Conservation (phyloP, 208 protist genomes). For the Acanthamoeba culbertsoni region DNA sequence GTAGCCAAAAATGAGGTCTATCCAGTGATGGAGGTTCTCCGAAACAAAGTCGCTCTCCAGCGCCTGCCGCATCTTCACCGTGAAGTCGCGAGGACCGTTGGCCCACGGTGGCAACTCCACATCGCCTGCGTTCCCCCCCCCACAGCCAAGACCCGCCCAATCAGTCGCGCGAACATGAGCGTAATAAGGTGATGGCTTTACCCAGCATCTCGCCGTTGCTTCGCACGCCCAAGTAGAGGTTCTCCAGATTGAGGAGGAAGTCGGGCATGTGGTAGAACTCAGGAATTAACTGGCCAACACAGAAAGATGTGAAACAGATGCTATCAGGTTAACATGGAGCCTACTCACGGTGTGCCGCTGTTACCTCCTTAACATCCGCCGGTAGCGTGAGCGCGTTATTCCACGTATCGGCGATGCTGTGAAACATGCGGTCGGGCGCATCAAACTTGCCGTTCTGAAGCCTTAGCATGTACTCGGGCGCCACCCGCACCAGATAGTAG, state of each 20-base stretch:
- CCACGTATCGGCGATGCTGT: slow-evolving; percentile 88
- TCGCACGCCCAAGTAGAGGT: slow-evolving; percentile 77
- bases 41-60: slow-evolving; percentile 92
- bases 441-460: slow-evolving; percentile 92
- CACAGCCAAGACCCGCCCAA: too few relatives aligned
- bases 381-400: slow-evolving; percentile 77
- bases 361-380: slow-evolving; percentile 91
- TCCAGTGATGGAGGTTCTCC: slow-evolving; percentile 94
- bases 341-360: too few relatives aligned
- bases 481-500: slow-evolving; percentile 90
- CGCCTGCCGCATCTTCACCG: slow-evolving; percentile 89
- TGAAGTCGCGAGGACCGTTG: slow-evolving; percentile 88
- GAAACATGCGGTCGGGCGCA: slow-evolving; percentile 90
- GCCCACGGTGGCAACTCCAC: slow-evolving; percentile 96
- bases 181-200: slow-evolving; percentile 69
- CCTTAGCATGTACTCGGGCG: slow-evolving; percentile 89
- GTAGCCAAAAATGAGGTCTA: slow-evolving; percentile 98
- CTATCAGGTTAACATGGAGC: too few relatives aligned
- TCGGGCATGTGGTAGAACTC: slow-evolving; percentile 85
- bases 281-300: slow-evolving; percentile 83
- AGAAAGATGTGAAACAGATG: not conserved
- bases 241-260: slow-evolving; percentile 77
- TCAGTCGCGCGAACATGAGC: not conserved
- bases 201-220: not conserved
- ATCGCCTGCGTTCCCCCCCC: slow-evolving; percentile 79